phyloP scores from a whole-genome alignment of 1,284 basidiomycete species.

The Schizophyllum amplum region DNA sequence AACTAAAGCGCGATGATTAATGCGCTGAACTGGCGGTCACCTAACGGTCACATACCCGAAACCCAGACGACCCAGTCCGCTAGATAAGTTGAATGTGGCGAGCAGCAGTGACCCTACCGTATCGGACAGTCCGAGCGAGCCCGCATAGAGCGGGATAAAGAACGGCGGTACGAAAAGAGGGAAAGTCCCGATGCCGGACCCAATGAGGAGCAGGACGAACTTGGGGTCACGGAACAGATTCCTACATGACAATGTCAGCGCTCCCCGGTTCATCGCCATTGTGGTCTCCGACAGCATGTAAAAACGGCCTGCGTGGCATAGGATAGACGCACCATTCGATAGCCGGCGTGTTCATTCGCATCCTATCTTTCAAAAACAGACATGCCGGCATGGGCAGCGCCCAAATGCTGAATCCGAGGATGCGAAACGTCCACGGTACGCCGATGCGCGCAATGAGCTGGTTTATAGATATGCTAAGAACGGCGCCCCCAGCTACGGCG shows the following conservation, averaged over 20 bases:
- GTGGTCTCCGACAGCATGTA: too few relatives aligned
- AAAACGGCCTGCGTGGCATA: too few relatives aligned
- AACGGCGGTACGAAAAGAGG: slow-evolving; percentile 28
- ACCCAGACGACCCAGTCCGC: slow-evolving; percentile 22
- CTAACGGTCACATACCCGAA: slow-evolving; percentile 14
- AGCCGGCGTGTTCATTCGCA: neutral
- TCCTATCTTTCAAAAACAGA: slow-evolving; percentile 20
- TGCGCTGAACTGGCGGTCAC: too few relatives aligned
- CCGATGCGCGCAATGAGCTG: slow-evolving; percentile 21
- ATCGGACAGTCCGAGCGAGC: slow-evolving; percentile 20
- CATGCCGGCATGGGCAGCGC: slow-evolving; percentile 21
- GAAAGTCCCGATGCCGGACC: slow-evolving; percentile 24
- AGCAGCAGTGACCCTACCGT: slow-evolving; percentile 20
- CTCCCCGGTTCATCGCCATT: too few relatives aligned
- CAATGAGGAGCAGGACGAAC: slow-evolving; percentile 24
- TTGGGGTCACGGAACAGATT: slow-evolving; percentile 24
- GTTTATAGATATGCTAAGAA: slow-evolving; percentile 21
- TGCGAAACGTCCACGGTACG: slow-evolving; percentile 26
- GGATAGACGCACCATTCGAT: slow-evolving; percentile 15
- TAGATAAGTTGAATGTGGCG: slow-evolving; percentile 25
- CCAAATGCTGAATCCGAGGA: slow-evolving; percentile 23
- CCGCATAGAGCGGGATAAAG: slow-evolving; percentile 27
- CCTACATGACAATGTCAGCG: too few relatives aligned
- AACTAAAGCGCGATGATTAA: neutral
- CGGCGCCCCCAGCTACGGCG: slow-evolving; percentile 21